Evolutionary conservation across 805 yeast species (phyloP).

Genomic region (Yamadazyma akitaensis): DNA sequence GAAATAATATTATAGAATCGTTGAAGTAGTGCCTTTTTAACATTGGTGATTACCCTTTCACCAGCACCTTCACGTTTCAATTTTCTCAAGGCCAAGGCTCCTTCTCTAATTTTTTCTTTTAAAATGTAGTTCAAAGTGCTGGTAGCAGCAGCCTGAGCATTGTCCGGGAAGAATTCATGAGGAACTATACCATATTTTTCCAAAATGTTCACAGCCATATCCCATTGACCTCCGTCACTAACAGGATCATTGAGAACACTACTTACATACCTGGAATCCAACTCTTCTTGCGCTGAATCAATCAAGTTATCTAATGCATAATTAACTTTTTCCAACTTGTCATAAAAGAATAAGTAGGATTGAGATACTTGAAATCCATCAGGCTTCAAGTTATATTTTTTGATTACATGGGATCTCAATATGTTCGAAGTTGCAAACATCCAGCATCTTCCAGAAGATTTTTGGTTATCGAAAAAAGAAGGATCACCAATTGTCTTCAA

Average conservation of each 20-base stretch:
- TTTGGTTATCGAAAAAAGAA: conserved; percentile 51
- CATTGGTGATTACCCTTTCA: conserved; percentile 31
- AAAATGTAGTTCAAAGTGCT: conserved; percentile 55
- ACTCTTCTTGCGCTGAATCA: conserved; percentile 62
- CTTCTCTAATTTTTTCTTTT: conserved; percentile 72
- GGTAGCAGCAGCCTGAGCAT: conserved; percentile 54
- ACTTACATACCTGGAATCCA: conserved; percentile 70
- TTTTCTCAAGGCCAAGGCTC: conserved; percentile 65
- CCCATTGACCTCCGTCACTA: conserved; percentile 85
- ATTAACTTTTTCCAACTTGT: conserved; percentile 81
- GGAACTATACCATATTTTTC: conserved; percentile 84
- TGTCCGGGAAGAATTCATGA: conserved; percentile 67
- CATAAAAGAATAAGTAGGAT: conserved; percentile 77
- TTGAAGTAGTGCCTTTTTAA: conserved; percentile 45
- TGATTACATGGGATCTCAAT: conserved; percentile 60
- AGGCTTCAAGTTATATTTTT: conserved; percentile 51
- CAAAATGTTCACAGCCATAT: conserved; percentile 73
- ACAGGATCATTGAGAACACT: conserved; percentile 63
- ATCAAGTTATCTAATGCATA: conserved; percentile 73
- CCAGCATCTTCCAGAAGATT: conserved; percentile 83
- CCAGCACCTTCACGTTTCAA: conserved; percentile 40
- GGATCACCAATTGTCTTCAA: conserved; percentile 37
- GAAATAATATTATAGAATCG: conserved; percentile 64
- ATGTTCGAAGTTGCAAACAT: conserved; percentile 79
- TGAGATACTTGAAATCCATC: conserved; percentile 71